Conservation (phyloP, 2,329 filamentous ascomycete species). For the Xylariaceae sp. region DNA sequence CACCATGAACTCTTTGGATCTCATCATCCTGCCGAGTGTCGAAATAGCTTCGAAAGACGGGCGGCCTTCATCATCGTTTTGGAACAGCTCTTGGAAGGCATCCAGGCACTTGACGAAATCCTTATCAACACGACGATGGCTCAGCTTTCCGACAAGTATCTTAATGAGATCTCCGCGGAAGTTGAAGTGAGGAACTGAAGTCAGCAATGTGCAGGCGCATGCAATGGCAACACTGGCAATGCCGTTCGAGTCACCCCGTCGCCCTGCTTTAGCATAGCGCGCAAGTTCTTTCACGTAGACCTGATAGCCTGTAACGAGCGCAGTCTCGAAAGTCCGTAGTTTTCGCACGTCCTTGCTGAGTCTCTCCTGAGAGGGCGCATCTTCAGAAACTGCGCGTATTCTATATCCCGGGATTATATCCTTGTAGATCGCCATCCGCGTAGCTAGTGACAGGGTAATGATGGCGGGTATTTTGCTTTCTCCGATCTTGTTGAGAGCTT, state of each 20-base stretch:
- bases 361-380: constrained; percentile 67
- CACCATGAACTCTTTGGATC: constrained; percentile 75
- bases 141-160: constrained; percentile 82
- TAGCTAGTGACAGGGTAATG: constrained; percentile 80
- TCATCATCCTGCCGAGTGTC: constrained; percentile 93
- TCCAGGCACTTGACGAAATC: constrained; percentile 76
- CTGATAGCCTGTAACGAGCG: constrained; percentile 81
- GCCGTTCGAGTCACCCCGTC: constrained; percentile 41
- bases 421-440: constrained; percentile 88
- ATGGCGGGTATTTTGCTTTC: constrained; percentile 69
- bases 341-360: constrained; percentile 88
- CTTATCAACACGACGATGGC: constrained; percentile 65
- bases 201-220: constrained; percentile 79
- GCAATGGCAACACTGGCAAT: constrained; percentile 76
- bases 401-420: constrained; percentile 96
- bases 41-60: constrained; percentile 83
- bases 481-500: constrained; percentile 71
- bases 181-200: constrained; percentile 92
- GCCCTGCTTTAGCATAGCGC: constrained; percentile 58
- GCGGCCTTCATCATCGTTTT: constrained; percentile 84
- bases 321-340: constrained; percentile 81
- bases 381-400: constrained; percentile 78
- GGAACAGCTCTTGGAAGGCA: constrained; percentile 78
- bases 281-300: constrained; percentile 75
- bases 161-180: constrained; percentile 84